These are phyloP conservation scores for Phytophthora ohioensis DNA, from an alignment of 352 stramenopile genomes.

Conservation along the genomic window DNA sequence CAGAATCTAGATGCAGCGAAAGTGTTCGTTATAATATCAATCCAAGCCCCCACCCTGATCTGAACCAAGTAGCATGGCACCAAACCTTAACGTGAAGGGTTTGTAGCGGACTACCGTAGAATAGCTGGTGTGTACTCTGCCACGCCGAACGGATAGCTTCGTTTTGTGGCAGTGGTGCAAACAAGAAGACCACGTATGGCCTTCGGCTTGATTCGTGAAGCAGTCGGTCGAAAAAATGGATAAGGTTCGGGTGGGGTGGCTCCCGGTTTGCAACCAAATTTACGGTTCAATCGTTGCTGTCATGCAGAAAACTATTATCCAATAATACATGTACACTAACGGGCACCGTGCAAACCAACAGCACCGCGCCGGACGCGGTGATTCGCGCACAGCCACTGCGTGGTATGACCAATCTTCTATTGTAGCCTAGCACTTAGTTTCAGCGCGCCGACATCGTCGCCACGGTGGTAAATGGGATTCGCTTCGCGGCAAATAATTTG, in stretches of 20 bases:
- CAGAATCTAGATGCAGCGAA: no score
- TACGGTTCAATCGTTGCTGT: conserved; percentile 10
- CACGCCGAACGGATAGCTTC: background rate
- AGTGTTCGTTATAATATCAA: no score
- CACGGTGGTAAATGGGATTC: background rate
- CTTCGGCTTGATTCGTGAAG: no score
- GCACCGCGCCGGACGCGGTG: conserved; percentile 1
- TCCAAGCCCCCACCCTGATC: background rate
- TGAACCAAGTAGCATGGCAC: background rate
- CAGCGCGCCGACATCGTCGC: background rate
- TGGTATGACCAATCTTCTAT: conserved; percentile 9
- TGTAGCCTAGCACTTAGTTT: conserved; percentile 26
- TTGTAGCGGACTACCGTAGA: background rate
- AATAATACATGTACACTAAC: background rate
- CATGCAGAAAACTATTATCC: background rate
- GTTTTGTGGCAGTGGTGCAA: background rate
- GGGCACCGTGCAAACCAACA: conserved; percentile 5
- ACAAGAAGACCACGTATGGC: background rate
- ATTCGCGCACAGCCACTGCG: conserved; percentile 4
- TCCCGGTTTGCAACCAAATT: background rate
- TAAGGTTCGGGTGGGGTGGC: no score
- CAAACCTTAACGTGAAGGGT: background rate
- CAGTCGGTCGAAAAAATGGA: no score
- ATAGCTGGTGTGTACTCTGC: background rate
- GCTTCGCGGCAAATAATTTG: conserved; percentile 21